phyloP scores from a whole-genome alignment of 2,329 filamentous ascomycete genomes.

The Diaporthe sp. region DNA sequence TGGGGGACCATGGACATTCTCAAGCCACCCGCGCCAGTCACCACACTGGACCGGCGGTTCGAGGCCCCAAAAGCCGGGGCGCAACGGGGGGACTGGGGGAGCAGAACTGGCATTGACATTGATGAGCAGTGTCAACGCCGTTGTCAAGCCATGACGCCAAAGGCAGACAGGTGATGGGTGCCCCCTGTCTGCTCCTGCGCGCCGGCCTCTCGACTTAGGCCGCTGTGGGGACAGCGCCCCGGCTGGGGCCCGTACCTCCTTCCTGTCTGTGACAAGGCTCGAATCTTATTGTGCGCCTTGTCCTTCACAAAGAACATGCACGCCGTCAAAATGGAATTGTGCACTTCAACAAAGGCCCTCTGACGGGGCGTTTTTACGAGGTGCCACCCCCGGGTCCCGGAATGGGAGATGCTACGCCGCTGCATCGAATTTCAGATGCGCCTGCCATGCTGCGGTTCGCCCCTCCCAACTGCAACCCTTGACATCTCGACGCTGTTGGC shows the following conservation, averaged over 20 bases:
- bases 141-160: slow-evolving; percentile 28
- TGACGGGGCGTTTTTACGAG: neutral
- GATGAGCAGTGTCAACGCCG: slow-evolving; percentile 25
- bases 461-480: slow-evolving; percentile 12
- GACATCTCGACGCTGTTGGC: slow-evolving; percentile 15
- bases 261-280: slow-evolving; percentile 33
- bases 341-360: neutral
- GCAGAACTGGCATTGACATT: slow-evolving; percentile 1
- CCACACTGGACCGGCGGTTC: neutral
- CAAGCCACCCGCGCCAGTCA: slow-evolving; percentile 20
- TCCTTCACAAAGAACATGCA: neutral
- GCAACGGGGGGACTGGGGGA: slow-evolving; percentile 15
- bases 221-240: slow-evolving; percentile 26
- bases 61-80: slow-evolving; percentile 6
- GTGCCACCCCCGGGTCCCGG: slow-evolving; percentile 6
- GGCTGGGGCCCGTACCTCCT: slow-evolving; percentile 21
- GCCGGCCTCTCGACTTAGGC: slow-evolving; percentile 19
- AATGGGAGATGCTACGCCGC: neutral
- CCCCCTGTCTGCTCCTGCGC: slow-evolving; percentile 13
- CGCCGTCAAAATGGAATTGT: slow-evolving; percentile 9
- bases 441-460: slow-evolving; percentile 14
- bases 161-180: slow-evolving; percentile 11
- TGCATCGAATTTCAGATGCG: slow-evolving; percentile 9
- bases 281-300: neutral
- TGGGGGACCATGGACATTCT: neutral